Evolutionary conservation across 306 rosid genomes (phyloP), one percentile per base, ranked within the genome.

Genomic region (Vicia villosa): DNA sequence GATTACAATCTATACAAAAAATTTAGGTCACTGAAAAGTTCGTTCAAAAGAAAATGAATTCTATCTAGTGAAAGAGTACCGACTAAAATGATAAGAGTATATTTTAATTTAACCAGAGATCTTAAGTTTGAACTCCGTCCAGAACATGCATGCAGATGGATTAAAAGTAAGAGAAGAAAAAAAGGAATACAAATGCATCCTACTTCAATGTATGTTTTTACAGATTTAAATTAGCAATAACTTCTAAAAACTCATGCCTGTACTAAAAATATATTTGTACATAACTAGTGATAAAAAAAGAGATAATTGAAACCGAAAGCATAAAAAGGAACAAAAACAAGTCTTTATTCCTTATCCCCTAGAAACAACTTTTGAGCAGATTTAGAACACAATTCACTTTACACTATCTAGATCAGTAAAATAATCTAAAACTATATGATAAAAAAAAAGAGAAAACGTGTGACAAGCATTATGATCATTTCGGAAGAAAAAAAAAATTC

Each of bases 201-300:
- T n/a, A n/a, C n/a, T n/a, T n/a, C n/a, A n/a, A n/a, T n/a, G n/a
- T n/a, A n/a, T n/a, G n/a, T n/a, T n/a, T n/a, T n/a, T n/a, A n/a
- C n/a, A n/a, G n/a, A n/a, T n/a, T n/a, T n/a, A 43, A 59, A 22
- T 74, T 36, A 32, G n/a, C 26, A 43, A 45, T 3, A 56, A 17
- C 52, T 58, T 34, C 17, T 10, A 54, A 59, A 78, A 58, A 24
- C 15, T 40, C 28, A 65, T 46, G n/a, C 68, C 56, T 64, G 55
- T 19, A 17, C n/a, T 14, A 36, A 7, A 8, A 38, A 41, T 21
- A 30, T 17, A 13, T 42, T 37, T 2, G 4, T 24, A 43, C 12
- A 22, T 59, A 34, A 74, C 30, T 19, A 76, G 57, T 47, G 63
- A 81, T 40, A 32, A 62, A 52, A 50, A 54, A 75, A 69, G 46